Percentiles rank a stretch among this genome's conserved stretches.
Evolutionary conservation across 2,329 filamentous ascomycete genomes (phyloP).

Genomic region (Aspergillus flavus): DNA sequence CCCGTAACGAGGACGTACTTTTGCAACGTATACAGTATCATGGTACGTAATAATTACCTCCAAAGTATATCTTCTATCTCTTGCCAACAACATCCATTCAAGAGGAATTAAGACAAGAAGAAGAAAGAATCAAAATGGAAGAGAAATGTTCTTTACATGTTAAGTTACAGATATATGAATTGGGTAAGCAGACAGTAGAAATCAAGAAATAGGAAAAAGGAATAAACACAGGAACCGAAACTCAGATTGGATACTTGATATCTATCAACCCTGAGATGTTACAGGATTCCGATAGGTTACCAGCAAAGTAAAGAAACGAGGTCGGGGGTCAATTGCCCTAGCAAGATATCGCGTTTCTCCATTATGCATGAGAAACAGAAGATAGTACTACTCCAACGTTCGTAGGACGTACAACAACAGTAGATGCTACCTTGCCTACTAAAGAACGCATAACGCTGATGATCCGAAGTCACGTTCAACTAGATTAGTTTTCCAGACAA

Average conservation of each 20-base stretch:
- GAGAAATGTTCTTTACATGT: not conserved
- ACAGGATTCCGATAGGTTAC: slow-evolving; percentile 6
- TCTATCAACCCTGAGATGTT: not conserved
- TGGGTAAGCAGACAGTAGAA: not conserved
- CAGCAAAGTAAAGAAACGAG: not conserved
- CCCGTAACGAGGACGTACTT: not conserved
- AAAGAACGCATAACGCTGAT: not conserved
- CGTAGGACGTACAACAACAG: not conserved
- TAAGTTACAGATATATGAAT: not conserved
- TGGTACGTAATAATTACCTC: not conserved
- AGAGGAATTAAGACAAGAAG: not conserved
- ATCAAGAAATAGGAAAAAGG: not conserved
- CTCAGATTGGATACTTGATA: not conserved
- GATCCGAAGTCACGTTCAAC: not conserved
- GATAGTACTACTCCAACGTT: not conserved
- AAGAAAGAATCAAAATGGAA: not conserved
- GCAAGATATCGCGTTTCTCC: slow-evolving; percentile 4
- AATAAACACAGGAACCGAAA: not conserved
- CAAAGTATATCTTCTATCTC: not conserved
- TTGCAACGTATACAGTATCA: not conserved
- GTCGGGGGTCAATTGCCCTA: not conserved
- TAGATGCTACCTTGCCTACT: slow-evolving; percentile 2
- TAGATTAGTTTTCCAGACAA: too few relatives aligned
- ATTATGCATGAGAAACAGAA: not conserved
- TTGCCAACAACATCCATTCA: not conserved